Conservation (phyloP, 192 early-diverging fungal genomes). For the Coemansia javaensis region DNA sequence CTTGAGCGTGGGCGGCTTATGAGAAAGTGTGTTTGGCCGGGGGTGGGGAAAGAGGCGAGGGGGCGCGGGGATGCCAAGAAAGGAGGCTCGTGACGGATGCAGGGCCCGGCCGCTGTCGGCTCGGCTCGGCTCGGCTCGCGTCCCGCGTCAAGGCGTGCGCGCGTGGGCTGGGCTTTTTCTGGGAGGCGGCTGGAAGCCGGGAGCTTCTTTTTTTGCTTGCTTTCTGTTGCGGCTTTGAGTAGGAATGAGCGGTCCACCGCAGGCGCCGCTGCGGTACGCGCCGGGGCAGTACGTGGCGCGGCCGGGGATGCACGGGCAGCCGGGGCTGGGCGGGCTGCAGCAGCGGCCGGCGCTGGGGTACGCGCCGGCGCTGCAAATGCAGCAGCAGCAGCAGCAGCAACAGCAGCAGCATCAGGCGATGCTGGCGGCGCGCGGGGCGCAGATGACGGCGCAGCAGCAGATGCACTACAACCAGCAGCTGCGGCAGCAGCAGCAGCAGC, state of each 20-base stretch:
- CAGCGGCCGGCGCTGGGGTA: constrained; percentile 29
- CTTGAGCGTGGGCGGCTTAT: too few relatives aligned
- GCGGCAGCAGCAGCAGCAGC: constrained; percentile 25
- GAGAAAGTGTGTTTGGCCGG: too few relatives aligned
- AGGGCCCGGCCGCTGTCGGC: too few relatives aligned
- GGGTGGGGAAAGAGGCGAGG: too few relatives aligned
- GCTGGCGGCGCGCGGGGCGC: neutral
- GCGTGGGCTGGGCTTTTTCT: too few relatives aligned
- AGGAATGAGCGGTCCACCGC: constrained; percentile 33
- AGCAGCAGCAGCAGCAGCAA: constrained; percentile 5
- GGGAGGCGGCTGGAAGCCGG: too few relatives aligned
- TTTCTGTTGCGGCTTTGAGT: too few relatives aligned
- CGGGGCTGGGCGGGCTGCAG: constrained; percentile 12
- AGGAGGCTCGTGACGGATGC: too few relatives aligned
- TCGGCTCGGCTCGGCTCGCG: too few relatives aligned
- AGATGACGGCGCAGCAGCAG: constrained; percentile 21
- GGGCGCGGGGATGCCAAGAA: too few relatives aligned
- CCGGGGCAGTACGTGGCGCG: constrained; percentile 19
- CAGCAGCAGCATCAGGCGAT: constrained; percentile 15
- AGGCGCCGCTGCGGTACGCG: constrained; percentile 33
- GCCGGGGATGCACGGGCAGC: constrained; percentile 21
- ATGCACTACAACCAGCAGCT: constrained; percentile 10
- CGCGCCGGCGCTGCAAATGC: constrained; percentile 16
- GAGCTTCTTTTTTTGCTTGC: too few relatives aligned
- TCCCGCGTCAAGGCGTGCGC: too few relatives aligned